Conservation (phyloP, 2,329 filamentous ascomycete species). For the Trichoderma sp. region DNA sequence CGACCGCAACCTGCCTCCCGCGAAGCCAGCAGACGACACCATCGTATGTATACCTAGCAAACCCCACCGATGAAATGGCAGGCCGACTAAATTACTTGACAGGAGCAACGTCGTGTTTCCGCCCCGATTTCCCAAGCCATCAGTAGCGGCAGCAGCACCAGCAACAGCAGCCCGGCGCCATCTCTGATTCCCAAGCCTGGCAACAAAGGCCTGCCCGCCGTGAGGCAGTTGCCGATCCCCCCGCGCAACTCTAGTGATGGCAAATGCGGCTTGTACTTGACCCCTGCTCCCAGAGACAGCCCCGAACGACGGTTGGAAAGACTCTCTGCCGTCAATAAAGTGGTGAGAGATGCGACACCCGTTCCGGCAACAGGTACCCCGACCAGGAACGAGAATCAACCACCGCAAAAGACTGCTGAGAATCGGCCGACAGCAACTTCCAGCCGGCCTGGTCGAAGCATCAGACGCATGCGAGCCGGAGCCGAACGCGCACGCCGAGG, state of each 20-base stretch:
- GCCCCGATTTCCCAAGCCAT: constrained; percentile 30
- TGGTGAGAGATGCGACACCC: not conserved
- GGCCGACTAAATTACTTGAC: not conserved
- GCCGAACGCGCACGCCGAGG: constrained; percentile 37
- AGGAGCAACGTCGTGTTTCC: constrained; percentile 36
- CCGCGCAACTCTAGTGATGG: constrained; percentile 15
- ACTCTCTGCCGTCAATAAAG: not conserved
- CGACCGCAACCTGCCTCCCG: not conserved
- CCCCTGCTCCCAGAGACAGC: not conserved
- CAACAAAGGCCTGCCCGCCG: constrained; percentile 26
- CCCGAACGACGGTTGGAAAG: not conserved
- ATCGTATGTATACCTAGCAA: constrained; percentile 24
- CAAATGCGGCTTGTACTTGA: constrained; percentile 3
- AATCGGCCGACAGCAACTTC: constrained; percentile 2
- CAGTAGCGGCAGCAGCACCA: too few relatives aligned
- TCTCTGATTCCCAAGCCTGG: constrained; percentile 37
- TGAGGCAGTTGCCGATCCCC: constrained; percentile 25
- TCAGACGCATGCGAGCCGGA: constrained; percentile 35
- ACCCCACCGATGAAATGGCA: not conserved
- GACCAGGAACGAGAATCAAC: constrained; percentile 28
- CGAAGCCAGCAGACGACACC: not conserved
- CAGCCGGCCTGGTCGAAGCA: constrained; percentile 32
- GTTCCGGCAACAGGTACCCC: not conserved
- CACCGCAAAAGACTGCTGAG: constrained; percentile 20
- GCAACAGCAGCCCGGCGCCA: constrained; percentile 23